These are phyloP conservation scores for Melampsora larici-populina DNA, from an alignment of 1,284 basidiomycete species.

Conservation along the genomic window DNA sequence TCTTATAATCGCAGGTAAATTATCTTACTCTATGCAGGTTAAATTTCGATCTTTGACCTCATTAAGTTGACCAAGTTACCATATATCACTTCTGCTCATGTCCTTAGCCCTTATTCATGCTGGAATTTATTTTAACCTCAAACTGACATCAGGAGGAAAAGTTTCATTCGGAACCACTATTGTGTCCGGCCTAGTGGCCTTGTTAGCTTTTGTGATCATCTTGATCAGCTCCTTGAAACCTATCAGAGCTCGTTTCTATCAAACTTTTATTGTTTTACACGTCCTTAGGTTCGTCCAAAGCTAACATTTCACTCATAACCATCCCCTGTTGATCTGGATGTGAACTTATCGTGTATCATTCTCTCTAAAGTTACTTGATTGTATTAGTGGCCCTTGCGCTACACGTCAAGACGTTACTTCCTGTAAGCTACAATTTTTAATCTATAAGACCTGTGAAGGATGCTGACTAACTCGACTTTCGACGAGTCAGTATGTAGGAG, in stretches of 20 bases:
- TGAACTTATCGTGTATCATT: neutral
- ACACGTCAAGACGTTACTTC: neutral
- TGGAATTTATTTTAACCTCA: neutral
- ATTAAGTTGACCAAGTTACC: neutral
- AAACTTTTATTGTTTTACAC: conserved; percentile 15
- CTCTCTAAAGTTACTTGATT: neutral
- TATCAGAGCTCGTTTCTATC: conserved; percentile 12
- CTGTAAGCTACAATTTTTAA: neutral
- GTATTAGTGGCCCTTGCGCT: conserved; percentile 6
- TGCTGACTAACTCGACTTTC: neutral
- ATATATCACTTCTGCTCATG: neutral
- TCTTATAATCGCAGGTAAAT: too few species aligned
- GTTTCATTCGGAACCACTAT: neutral
- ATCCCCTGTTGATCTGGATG: neutral
- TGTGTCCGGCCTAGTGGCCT: conserved; percentile 3
- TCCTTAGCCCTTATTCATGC: conserved; percentile 10
- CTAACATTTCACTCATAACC: neutral
- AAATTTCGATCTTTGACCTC: too few species aligned
- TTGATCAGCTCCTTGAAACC: conserved; percentile 10
- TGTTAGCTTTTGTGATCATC: conserved; percentile 2
- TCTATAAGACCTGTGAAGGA: neutral
- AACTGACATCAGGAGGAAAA: neutral
- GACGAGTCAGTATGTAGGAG: neutral
- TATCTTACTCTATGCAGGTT: too few species aligned
- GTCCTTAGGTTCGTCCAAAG: conserved; percentile 13